phyloP scores from a whole-genome alignment of 129 eudicot genomes.

The Flaveria brownii region DNA sequence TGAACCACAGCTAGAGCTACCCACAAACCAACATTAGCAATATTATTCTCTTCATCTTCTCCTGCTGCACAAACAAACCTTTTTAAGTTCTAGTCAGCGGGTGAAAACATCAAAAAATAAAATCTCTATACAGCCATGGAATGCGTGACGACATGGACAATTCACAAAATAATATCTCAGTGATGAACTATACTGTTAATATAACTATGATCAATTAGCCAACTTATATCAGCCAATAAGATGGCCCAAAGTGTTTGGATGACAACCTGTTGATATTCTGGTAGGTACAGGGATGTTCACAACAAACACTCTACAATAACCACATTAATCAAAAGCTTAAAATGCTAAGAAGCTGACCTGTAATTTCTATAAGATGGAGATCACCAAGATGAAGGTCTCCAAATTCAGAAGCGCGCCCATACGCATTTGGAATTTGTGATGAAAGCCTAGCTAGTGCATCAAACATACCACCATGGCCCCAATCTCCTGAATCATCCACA shows the following conservation, averaged over 20 bases:
- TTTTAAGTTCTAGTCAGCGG: neutral
- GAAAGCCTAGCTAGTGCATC: conserved; percentile 79
- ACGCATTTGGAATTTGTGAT: conserved; percentile 55
- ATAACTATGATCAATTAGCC: neutral
- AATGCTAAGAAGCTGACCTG: conserved; percentile 47
- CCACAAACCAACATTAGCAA: conserved; percentile 50
- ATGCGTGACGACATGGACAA: neutral
- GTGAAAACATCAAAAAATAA: neutral
- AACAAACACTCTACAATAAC: neutral
- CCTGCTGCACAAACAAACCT: conserved; percentile 38
- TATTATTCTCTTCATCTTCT: conserved; percentile 25
- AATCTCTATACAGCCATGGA: neutral
- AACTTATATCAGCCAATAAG: neutral
- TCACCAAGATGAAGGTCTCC: conserved; percentile 97
- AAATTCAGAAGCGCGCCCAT: conserved; percentile 78
- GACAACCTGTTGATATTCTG: neutral
- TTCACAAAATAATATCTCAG: neutral
- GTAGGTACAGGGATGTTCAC: neutral
- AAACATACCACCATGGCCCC: conserved; percentile 98
- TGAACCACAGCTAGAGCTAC: conserved; percentile 89
- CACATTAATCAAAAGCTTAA: neutral
- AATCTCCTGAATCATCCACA: conserved; percentile 87
- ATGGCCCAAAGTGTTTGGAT: conserved; percentile 4
- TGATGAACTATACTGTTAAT: neutral
- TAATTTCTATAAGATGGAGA: conserved; percentile 72